These are phyloP conservation scores for Fraxinus dipetala DNA, from an alignment of 305 asterid species.

Conservation along the genomic window DNA sequence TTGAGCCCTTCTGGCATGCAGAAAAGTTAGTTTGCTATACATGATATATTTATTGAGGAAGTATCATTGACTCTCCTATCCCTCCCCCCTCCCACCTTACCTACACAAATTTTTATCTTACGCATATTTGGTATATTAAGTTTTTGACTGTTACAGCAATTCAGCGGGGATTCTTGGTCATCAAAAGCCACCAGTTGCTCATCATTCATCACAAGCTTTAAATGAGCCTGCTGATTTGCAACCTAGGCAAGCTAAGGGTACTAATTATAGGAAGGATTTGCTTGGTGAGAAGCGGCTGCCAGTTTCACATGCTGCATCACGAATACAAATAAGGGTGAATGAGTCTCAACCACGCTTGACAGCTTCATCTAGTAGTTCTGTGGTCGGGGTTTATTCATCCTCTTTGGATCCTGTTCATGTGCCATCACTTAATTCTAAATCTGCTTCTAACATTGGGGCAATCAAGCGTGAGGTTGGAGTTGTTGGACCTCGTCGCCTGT, in stretches of 20 bases:
- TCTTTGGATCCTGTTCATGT: constrained; percentile 95
- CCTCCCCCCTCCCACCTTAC: neutral
- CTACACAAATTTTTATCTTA: constrained; percentile 14
- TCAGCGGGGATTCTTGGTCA: constrained; percentile 39
- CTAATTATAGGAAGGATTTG: constrained; percentile 40
- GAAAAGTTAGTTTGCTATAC: neutral
- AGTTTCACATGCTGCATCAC: constrained; percentile 34
- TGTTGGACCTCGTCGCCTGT: constrained; percentile 88
- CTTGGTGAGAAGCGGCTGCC: constrained; percentile 43
- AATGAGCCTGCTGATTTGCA: constrained; percentile 44
- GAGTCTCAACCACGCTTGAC: constrained; percentile 40
- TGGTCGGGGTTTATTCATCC: constrained; percentile 74
- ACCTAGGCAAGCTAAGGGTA: constrained; percentile 48
- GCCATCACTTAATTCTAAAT: constrained; percentile 77
- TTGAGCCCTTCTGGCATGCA: neutral
- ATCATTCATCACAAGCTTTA: constrained; percentile 36
- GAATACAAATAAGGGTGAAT: constrained; percentile 42
- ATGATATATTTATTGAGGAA: neutral
- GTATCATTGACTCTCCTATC: neutral
- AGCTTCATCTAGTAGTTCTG: constrained; percentile 54
- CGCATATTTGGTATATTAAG: constrained; percentile 9
- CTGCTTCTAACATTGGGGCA: constrained; percentile 83
- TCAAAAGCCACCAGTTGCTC: constrained; percentile 47
- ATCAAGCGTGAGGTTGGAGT: constrained; percentile 93
- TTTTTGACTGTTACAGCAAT: constrained; percentile 28